Base-by-base conservation (phyloP, 1,139 yeast genomes). In the Saccharomyces pastorianus region DNA sequence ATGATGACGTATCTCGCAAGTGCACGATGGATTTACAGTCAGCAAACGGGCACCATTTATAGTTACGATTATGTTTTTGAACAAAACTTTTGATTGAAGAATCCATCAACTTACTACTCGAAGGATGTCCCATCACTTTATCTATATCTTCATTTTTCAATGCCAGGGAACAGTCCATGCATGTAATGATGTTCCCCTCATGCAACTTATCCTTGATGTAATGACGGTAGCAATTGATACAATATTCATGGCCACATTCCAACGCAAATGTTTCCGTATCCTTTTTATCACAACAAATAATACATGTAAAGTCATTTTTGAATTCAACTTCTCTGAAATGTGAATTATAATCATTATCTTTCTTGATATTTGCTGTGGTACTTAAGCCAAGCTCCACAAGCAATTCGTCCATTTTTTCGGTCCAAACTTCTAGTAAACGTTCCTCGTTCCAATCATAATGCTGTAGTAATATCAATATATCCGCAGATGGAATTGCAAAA, bases 31-130 rank as follows among this genome's bases (percentile, higher is more conserved):
- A 73, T 44, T 76, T 75, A 68, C 99, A 93, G 64, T 88, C 95
- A 0, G 96, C 86, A 1, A 87, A 85, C 0, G 97, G 97, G 68
- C 99, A 93, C 86, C 93, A 85, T 55, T 69, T 71, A 60, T 79
- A 79, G 61, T 77, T 78, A 44, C 73, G 73, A 46, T 75, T 75
- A 56, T 78, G 78, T 54, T 78, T 76, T 47, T 80, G 81, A 23
- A 88, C 80, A 61, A 76, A 83, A 14, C 74, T 70, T 56, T 77
- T 80, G 2, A 84, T 70, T 0, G 76, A 72, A 7, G 70, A 69
- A 34, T 63, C 61, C 59, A 72, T 61, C 7, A 71, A 58, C 53
- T 64, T 64, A 11, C 48, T 61, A 29, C 68, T 64, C 25, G 70
- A 66, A 9, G 62, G 63, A 27, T 65, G 68, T 0, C 73, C 73